phyloP scores from a whole-genome alignment of 176 grass and related monocot species.

The Zea mays region Zm-B73-REFERENCE-NAM-5.0 NC_050101.1:32298001-32298500 shows the following conservation, averaged over 20 bases:
- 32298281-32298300: not conserved
- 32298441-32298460: slow-evolving; percentile 46
- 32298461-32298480: not conserved
- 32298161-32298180: too few species aligned
- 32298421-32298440: slow-evolving; percentile 45
- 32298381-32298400: slow-evolving; percentile 26
- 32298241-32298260: not conserved
- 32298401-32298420: not conserved
- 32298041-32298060: too few species aligned
- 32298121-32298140: too few species aligned
- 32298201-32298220: too few species aligned
- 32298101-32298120: too few species aligned
- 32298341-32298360: not conserved
- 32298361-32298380: slow-evolving; percentile 32
- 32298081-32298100: too few species aligned
- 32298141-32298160: too few species aligned
- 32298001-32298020: too few species aligned
- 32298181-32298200: too few species aligned
- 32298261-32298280: not conserved
- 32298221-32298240: not conserved
- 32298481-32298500: not conserved
- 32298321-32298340: not conserved
- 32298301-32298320: not conserved
- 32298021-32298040: too few species aligned
- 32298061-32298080: too few species aligned